These are phyloP conservation scores for Rhynchosporium graminicola DNA, from an alignment of 2,329 filamentous ascomycete species.

Conservation along the genomic window DNA sequence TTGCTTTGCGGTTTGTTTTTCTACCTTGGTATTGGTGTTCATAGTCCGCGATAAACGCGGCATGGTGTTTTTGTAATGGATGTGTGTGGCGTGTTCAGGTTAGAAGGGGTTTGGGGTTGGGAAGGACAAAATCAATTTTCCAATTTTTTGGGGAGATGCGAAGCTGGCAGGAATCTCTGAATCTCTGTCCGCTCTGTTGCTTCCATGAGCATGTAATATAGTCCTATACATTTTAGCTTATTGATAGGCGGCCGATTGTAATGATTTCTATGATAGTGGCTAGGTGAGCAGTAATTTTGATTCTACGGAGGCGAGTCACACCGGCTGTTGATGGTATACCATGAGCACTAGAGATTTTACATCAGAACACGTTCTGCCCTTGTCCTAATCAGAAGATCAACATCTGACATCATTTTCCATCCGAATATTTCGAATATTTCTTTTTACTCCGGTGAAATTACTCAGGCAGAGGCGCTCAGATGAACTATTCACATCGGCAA, in stretches of 20 bases:
- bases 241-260: background rate
- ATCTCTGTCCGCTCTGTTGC: background rate
- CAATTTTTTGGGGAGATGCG: background rate
- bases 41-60: constrained; percentile 3
- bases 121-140: constrained; percentile 4
- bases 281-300: constrained; percentile 1
- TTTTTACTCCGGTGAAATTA: too few species aligned
- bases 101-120: background rate
- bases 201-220: constrained; percentile 5
- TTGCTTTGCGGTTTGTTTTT: background rate
- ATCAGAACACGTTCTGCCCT: background rate
- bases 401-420: background rate
- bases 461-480: too few species aligned
- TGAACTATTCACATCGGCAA: too few species aligned
- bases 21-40: background rate
- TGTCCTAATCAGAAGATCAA: background rate
- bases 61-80: background rate
- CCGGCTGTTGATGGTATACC: constrained; percentile 5
- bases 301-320: background rate
- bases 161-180: background rate
- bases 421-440: background rate
- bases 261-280: background rate
- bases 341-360: background rate
- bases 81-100: background rate
- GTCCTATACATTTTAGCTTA: background rate